Evolutionary conservation across 805 yeast genomes (phyloP).

Genomic region (Yarrowia sp.): DNA sequence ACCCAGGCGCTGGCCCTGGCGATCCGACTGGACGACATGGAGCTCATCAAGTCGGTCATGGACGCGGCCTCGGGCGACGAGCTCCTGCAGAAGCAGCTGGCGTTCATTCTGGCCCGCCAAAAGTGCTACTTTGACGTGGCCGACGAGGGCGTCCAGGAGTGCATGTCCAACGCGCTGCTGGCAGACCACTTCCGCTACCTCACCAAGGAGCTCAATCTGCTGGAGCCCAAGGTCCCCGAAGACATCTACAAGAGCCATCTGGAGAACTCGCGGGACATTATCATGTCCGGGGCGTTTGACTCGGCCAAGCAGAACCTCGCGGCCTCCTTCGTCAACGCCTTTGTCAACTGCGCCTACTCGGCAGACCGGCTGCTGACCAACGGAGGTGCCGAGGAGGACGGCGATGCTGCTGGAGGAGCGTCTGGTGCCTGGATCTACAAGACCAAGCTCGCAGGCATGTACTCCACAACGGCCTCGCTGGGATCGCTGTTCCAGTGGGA

Average conservation of each 20-base stretch:
- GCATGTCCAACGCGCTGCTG: constrained; percentile 78
- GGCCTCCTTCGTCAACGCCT: constrained; percentile 90
- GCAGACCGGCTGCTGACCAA: constrained; percentile 75
- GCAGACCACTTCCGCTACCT: constrained; percentile 82
- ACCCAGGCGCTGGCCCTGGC: constrained; percentile 93
- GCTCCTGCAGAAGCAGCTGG: constrained; percentile 81
- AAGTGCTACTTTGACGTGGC: constrained; percentile 73
- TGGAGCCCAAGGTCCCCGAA: constrained; percentile 92
- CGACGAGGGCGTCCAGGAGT: constrained; percentile 72
- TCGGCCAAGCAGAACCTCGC: constrained; percentile 96
- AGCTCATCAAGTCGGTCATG: constrained; percentile 78
- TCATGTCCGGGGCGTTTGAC: constrained; percentile 63
- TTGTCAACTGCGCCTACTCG: constrained; percentile 90
- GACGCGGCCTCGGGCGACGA: constrained; percentile 72
- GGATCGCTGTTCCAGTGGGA: constrained; percentile 95
- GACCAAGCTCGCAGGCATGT: constrained; percentile 90
- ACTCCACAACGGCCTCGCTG: constrained; percentile 87
- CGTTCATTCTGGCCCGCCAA: constrained; percentile 85
- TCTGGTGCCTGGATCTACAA: constrained; percentile 86
- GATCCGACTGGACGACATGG: constrained; percentile 83
- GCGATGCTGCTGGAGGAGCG: constrained; percentile 52
- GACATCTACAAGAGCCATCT: constrained; percentile 91
- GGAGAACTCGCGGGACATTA: constrained; percentile 70
- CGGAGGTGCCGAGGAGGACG: constrained; percentile 60
- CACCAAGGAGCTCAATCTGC: constrained; percentile 83